These are phyloP conservation scores for Verticillium nubilum DNA, from an alignment of 2,329 filamentous ascomycete genomes.

Conservation along the genomic window DNA sequence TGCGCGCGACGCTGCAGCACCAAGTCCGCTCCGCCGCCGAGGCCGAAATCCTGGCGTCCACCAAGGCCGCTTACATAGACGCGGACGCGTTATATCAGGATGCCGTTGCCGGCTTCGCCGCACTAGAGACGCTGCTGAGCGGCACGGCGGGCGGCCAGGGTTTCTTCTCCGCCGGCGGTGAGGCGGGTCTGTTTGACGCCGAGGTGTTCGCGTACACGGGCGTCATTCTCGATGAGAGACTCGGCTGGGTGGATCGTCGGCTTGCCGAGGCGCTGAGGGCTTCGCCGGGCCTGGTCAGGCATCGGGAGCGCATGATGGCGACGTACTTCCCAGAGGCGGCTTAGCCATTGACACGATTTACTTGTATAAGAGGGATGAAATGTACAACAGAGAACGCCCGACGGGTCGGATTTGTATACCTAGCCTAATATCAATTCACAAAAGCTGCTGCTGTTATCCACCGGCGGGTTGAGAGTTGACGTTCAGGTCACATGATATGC, in stretches of 20 bases:
- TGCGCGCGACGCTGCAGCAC: conserved; percentile 56
- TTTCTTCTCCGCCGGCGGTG: conserved; percentile 40
- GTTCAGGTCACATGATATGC: no score
- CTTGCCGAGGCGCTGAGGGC: conserved; percentile 51
- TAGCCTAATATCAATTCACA: background rate
- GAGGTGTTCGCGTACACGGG: conserved; percentile 87
- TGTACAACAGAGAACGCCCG: background rate
- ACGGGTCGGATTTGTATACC: background rate
- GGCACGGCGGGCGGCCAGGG: conserved; percentile 22
- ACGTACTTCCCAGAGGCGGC: conserved; percentile 9
- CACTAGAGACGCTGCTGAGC: conserved; percentile 36
- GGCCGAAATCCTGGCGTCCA: conserved; percentile 64
- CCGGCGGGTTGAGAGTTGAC: no score
- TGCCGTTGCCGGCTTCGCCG: conserved; percentile 38
- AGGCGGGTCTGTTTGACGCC: conserved; percentile 77
- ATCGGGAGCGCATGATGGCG: conserved; percentile 26
- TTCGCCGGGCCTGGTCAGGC: conserved; percentile 55
- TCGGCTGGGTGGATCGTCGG: conserved; percentile 60
- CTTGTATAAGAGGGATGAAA: background rate
- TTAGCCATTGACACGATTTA: background rate
- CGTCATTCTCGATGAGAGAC: conserved; percentile 60
- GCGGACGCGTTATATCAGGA: conserved; percentile 32
- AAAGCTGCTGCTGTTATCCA: background rate
- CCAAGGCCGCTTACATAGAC: conserved; percentile 29
- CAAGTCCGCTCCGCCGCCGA: conserved; percentile 70